phyloP scores from a whole-genome alignment of 2,329 filamentous ascomycete species.

The Trichoderma cornu-damae region DNA sequence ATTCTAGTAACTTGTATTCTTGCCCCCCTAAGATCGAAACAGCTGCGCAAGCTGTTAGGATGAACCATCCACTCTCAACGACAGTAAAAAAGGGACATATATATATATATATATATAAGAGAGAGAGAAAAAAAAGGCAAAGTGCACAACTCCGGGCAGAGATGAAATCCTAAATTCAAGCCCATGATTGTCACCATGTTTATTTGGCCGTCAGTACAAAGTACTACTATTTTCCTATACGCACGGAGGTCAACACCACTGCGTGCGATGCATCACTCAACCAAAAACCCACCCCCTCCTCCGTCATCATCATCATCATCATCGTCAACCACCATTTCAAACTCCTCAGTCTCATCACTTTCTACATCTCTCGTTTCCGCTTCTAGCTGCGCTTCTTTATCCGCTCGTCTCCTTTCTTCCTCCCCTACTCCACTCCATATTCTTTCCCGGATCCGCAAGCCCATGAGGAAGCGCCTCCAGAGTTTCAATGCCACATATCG shows the following conservation, averaged over 20 bases:
- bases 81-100: no score
- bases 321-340: slow-evolving; percentile 39
- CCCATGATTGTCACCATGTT: no score
- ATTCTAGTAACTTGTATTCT: not conserved
- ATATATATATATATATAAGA: no score
- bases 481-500: slow-evolving; percentile 69
- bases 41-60: no score
- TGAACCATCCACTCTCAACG: not conserved
- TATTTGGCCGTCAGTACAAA: no score
- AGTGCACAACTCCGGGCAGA: no score
- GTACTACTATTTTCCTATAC: not conserved
- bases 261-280: slow-evolving; percentile 28
- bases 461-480: slow-evolving; percentile 64
- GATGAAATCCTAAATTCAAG: not conserved
- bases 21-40: not conserved
- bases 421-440: slow-evolving; percentile 57
- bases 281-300: slow-evolving; percentile 44
- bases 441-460: slow-evolving; percentile 67
- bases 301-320: slow-evolving; percentile 38
- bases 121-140: no score
- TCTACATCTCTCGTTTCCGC: slow-evolving; percentile 33
- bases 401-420: slow-evolving; percentile 40
- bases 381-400: slow-evolving; percentile 35
- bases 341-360: slow-evolving; percentile 42
- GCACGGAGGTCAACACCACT: not conserved